Evolutionary conservation across 73 alveolate species (phyloP).

Genomic region (Paramecium primaurelia): DNA sequence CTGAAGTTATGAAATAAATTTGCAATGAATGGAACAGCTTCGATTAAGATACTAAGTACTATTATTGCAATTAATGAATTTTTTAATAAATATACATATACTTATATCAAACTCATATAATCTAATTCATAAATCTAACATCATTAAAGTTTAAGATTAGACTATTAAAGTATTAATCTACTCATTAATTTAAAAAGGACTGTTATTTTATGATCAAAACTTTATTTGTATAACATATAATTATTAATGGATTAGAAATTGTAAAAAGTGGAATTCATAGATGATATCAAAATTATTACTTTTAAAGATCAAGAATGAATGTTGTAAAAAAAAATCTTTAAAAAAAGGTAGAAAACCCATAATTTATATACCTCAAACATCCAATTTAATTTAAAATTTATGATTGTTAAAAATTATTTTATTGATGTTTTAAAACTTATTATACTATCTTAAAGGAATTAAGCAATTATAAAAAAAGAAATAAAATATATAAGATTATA

Average conservation of each 20-base stretch:
- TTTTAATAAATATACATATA: neutral
- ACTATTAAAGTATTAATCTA: too few relatives aligned
- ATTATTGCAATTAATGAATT: neutral
- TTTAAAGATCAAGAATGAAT: neutral
- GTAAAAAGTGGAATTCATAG: neutral
- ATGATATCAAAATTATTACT: too few relatives aligned
- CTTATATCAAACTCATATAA: neutral
- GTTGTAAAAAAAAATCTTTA: neutral
- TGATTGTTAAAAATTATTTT: neutral
- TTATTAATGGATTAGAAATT: neutral
- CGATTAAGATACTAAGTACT: neutral
- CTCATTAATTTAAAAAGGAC: neutral
- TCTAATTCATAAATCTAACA: neutral
- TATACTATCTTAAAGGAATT: neutral
- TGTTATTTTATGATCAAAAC: neutral
- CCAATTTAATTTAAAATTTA: neutral
- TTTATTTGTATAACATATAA: neutral
- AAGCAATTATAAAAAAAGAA: neutral
- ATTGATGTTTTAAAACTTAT: neutral
- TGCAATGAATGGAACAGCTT: constrained; percentile 1
- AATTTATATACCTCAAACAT: neutral
- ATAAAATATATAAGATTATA: neutral
- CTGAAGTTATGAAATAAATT: neutral
- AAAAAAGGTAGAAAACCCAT: neutral
- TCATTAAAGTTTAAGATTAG: neutral